phyloP scores from a whole-genome alignment of 371 early-diverging fungal genomes.

The Rozella allomycis region DNA sequence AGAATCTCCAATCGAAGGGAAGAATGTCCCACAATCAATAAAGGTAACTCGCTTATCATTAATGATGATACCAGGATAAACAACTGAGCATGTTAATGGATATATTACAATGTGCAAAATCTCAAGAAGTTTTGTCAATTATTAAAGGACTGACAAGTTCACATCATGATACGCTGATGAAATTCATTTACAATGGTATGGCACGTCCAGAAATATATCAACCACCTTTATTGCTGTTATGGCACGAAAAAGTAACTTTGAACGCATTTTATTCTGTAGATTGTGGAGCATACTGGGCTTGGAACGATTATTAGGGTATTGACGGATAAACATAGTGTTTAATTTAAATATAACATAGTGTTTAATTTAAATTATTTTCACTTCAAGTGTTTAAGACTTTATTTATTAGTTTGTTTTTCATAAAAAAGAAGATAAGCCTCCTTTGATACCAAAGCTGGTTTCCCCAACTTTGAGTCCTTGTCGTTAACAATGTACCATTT shows the following conservation, averaged over 20 bases:
- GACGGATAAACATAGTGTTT: constrained; percentile 59
- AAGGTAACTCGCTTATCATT: constrained; percentile 31
- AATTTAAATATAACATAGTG: constrained; percentile 2
- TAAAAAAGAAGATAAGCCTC: no score
- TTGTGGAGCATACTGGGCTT: constrained; percentile 55
- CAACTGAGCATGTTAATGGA: constrained; percentile 57
- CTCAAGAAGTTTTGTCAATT: constrained; percentile 37
- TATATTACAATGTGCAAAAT: constrained; percentile 41
- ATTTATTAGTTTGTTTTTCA: no score
- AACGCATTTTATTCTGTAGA: constrained; percentile 14
- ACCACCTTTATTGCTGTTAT: constrained; percentile 49
- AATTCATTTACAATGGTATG: constrained; percentile 75
- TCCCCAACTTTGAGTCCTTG: no score
- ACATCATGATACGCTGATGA: constrained; percentile 57
- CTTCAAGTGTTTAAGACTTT: no score
- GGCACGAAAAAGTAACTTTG: constrained; percentile 70
- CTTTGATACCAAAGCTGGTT: no score
- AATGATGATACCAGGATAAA: constrained; percentile 19
- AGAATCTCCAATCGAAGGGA: no score
- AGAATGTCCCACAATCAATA: constrained; percentile 33
- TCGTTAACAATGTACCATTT: no score
- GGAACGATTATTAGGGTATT: constrained; percentile 70
- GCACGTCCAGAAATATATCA: constrained; percentile 62
- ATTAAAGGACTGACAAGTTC: constrained; percentile 32
- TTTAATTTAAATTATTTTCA: no score